Conservation (phyloP, 192 early-diverging fungal genomes). For the Gigaspora rosea region DNA sequence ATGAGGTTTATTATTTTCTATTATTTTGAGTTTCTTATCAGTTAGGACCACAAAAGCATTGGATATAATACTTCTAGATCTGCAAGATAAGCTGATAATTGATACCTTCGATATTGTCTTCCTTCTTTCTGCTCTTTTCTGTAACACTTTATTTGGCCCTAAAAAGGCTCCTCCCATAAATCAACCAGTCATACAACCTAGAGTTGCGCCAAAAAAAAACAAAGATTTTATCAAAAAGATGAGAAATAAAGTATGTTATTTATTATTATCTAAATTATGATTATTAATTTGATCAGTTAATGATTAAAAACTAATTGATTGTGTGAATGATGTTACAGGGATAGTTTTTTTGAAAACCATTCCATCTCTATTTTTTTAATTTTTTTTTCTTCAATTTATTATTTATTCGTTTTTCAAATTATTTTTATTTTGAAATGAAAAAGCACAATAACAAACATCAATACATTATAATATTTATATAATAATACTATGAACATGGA, state of each 20-base stretch:
- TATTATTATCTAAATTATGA: background rate
- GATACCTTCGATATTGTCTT: constrained; percentile 25
- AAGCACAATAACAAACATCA: too few relatives aligned
- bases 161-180: background rate
- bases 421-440: too few relatives aligned
- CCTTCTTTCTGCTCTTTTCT: background rate
- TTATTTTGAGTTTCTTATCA: too few relatives aligned
- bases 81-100: background rate
- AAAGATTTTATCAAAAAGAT: constrained; percentile 59
- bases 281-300: background rate
- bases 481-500: too few relatives aligned
- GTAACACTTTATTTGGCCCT: constrained; percentile 8
- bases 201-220: constrained; percentile 41
- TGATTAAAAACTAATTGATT: background rate
- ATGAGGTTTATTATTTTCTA: too few relatives aligned
- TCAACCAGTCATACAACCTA: background rate
- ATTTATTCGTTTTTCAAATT: too few relatives aligned
- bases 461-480: too few relatives aligned
- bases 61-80: too few relatives aligned
- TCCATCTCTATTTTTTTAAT: too few relatives aligned
- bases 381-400: too few relatives aligned
- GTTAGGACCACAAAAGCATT: too few relatives aligned
- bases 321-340: background rate
- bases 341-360: too few relatives aligned
- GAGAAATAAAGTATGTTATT: constrained; percentile 48